Base-by-base conservation (phyloP, 805 yeast species). In the Ogataea ganodermae region DNA sequence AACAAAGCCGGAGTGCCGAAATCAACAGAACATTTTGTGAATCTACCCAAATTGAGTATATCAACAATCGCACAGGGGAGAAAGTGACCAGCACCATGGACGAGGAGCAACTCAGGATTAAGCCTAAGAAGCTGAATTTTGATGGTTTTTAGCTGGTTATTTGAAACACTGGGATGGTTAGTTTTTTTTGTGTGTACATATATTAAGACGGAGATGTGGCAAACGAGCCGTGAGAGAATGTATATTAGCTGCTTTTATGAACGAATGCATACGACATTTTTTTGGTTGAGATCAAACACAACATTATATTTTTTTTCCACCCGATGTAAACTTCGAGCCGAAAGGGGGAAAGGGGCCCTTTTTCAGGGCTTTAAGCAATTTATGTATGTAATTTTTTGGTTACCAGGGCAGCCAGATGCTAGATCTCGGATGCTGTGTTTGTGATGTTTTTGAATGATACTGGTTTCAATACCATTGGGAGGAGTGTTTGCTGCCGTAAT, bases 41-140 rank as follows among this genome's bases (percentile, higher is more conserved):
- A 10, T 20, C 35, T 14, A 35, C 17, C 18, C 45, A 54, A 21
- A 51, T 63, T 21, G 61, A 54, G 28, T 62, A 57, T 46, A 40
- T 62, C 17, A 58, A 56, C 40, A 53, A 52, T 10, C 48, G 44
- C 12, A 68, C 73, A 6, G 77, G 76, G 1, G 66, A 69, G 37
- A 60, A 57, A 23, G 47, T 59, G 4, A 56, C 59, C 4, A 55
- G 59, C 42, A 55, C 57, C 21, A 62, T 73, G 56, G 62, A 66
- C 30, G 62, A 61, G 12, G 61, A 59, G 4, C 71, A 72, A 46
- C 45, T 58, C 37, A 53, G 38, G 17, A 61, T 73, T 16, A 70
- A 68, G 48, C 79, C 79, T 1, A 71, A 63, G 47, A 66, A 60
- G 47, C 55, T 75, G 36, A 62, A 63, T 30, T 74, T 74, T 47